Base-by-base conservation (phyloP, 2,329 filamentous ascomycete genomes). In the Claviceps purpurea region DNA sequence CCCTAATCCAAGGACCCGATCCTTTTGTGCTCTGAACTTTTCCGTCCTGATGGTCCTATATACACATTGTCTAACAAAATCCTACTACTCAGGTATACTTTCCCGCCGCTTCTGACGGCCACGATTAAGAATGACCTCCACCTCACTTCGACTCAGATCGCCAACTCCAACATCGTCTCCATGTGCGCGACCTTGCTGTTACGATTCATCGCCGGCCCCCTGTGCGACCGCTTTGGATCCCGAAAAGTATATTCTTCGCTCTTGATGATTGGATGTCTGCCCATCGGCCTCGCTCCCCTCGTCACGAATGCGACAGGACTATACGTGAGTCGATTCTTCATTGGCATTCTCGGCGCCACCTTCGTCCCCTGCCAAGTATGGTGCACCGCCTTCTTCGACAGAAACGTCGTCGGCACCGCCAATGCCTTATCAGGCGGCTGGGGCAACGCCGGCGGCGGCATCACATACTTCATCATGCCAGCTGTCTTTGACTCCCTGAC, bases 391-490 rank as follows among this genome's bases (percentile, higher is more conserved):
- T 95, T 95, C 73, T 95, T 89, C 65, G 89, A 96, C 70, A 93
- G 90, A 72, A 93, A 90, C 61, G 77, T 95, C 26, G 85, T 95
- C 18, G 90, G 90, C 47, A 90, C 87, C 5, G 87, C 89, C 55
- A 96, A 95, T 63, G 85, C 88, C 2, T 69, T 95, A 18, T 84
- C 89, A 1, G 90, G 83, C 43, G 90, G 90, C 14, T 84, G 87
- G 71, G 90, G 89, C 50, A 95, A 95, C 60, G 79, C 87, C 26
- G 89, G 90, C 54, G 90, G 89, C 56, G 90, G 90, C 52, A 85
- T 95, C 58, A 95, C 89, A 2, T 95, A 95, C 71, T 94, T 95
- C 66, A 79, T 91, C 60, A 95, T 95, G 89, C 89, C 90, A 2
- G 87, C 87, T 5, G 82, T 95, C 53, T 93, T 85, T 67, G 85